Conservation (phyloP, 2,329 filamentous ascomycete species). For the Aspergillus quadricinctus region DNA sequence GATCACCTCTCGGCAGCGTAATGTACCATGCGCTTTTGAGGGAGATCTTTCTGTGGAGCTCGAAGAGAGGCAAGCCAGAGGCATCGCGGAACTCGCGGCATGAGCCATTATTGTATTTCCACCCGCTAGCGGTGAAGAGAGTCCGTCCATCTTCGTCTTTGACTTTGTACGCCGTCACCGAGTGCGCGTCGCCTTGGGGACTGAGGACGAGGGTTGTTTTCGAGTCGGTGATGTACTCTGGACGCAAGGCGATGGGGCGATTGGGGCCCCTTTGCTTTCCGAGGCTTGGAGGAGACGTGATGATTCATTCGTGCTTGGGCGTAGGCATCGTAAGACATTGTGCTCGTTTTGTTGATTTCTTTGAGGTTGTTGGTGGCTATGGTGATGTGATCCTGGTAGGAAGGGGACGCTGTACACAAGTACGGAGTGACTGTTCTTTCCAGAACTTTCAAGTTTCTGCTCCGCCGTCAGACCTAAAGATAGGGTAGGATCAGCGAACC, state of each 20-base stretch:
- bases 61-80: slow-evolving; percentile 23
- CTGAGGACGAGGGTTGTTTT: slow-evolving; percentile 16
- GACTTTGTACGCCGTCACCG: slow-evolving; percentile 15
- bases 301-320: slow-evolving; percentile 15
- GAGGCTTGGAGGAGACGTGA: slow-evolving; percentile 7
- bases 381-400: no score
- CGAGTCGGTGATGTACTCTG: slow-evolving; percentile 13
- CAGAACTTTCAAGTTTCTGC: no score
- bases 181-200: slow-evolving; percentile 13
- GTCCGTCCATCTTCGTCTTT: slow-evolving; percentile 13
- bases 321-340: slow-evolving; percentile 7
- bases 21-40: slow-evolving; percentile 10
- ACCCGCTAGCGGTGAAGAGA: slow-evolving; percentile 20
- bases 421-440: no score
- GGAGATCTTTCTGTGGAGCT: slow-evolving; percentile 16
- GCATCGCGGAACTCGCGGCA: slow-evolving; percentile 24
- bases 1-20: slow-evolving; percentile 12
- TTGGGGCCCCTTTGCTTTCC: slow-evolving; percentile 14
- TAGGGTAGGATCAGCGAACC: no score
- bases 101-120: slow-evolving; percentile 19
- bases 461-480: no score
- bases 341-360: no score
- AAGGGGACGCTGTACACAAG: no score
- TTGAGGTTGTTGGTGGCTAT: no score
- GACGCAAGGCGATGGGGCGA: slow-evolving; percentile 18